Percentiles rank a stretch among this genome's conserved stretches.
phyloP scores from a whole-genome alignment of 139 green algal species.

The Haematococcus sp. region DNA sequence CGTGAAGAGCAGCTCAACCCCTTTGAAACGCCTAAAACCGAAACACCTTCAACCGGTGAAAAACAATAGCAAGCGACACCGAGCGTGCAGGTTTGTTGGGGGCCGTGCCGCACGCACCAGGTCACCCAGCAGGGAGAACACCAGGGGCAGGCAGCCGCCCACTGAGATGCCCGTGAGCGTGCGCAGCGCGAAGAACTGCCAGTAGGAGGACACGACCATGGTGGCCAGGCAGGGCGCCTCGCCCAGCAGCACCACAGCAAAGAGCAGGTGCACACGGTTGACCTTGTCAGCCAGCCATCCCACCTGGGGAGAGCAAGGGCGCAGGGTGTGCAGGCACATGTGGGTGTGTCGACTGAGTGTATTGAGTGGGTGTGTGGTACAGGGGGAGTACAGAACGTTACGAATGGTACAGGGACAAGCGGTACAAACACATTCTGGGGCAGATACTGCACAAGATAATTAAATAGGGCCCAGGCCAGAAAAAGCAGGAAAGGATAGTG shows the following conservation, averaged over 20 bases:
- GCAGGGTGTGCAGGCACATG: neutral
- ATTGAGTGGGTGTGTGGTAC: no score
- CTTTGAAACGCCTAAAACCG: no score
- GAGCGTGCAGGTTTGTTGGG: conserved; percentile 22
- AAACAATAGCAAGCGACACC: no score
- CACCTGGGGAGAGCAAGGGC: conserved; percentile 8
- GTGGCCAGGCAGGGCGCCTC: conserved; percentile 74
- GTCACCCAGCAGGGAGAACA: conserved; percentile 79
- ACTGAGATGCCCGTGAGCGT: conserved; percentile 80
- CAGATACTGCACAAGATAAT: no score
- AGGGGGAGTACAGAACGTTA: no score
- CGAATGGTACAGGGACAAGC: no score
- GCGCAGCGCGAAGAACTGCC: conserved; percentile 81
- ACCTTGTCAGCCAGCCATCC: conserved; percentile 66
- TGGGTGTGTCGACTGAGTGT: no score
- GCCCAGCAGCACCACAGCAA: conserved; percentile 70
- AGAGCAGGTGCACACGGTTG: conserved; percentile 68
- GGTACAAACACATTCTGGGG: no score
- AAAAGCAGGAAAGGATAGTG: no score
- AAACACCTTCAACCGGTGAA: no score
- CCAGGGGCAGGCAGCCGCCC: conserved; percentile 75
- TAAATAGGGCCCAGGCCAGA: no score
- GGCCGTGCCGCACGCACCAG: conserved; percentile 48
- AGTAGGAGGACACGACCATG: conserved; percentile 66
- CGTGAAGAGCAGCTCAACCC: no score